Conservation (phyloP, 768 basidiomycete genomes). For the Panaeolus papilionaceus region DNA sequence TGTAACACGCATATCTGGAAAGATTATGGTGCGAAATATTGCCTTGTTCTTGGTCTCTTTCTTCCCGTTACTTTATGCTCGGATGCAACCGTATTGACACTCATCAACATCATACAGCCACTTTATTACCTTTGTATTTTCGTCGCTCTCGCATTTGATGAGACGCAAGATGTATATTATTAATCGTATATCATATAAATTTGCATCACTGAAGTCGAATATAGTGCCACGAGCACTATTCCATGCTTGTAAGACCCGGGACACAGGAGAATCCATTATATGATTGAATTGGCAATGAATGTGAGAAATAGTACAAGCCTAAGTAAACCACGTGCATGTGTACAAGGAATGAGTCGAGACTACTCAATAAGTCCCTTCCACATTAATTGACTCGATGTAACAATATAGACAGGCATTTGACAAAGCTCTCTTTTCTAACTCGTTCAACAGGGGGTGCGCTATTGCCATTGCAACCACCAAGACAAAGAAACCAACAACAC, state of each 20-base stretch:
- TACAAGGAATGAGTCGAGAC: no score
- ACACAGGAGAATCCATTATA: no score
- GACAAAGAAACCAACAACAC: background rate
- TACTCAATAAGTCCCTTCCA: background rate
- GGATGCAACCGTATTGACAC: background rate
- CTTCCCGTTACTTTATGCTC: background rate
- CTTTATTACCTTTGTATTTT: conserved; percentile 10
- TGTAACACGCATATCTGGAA: conserved; percentile 1
- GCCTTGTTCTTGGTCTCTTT: background rate
- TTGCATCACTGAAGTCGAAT: background rate
- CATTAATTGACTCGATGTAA: background rate
- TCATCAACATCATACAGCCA: conserved; percentile 4
- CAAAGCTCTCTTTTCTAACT: background rate
- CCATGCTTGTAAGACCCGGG: no score
- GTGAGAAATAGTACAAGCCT: no score
- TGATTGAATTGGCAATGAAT: no score
- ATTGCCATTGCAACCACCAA: conserved; percentile 1
- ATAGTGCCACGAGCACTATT: no score
- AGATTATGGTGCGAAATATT: conserved; percentile 13
- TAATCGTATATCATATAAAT: conserved; percentile 12
- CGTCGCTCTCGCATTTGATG: background rate
- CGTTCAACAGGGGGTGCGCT: no score
- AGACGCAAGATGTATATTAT: conserved; percentile 13
- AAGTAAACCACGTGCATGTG: no score
- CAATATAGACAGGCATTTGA: background rate